Percentiles rank a stretch among this genome's conserved stretches.
phyloP scores from a whole-genome alignment of 2,329 filamentous ascomycete species.

The Botrytis squamosa region DNA sequence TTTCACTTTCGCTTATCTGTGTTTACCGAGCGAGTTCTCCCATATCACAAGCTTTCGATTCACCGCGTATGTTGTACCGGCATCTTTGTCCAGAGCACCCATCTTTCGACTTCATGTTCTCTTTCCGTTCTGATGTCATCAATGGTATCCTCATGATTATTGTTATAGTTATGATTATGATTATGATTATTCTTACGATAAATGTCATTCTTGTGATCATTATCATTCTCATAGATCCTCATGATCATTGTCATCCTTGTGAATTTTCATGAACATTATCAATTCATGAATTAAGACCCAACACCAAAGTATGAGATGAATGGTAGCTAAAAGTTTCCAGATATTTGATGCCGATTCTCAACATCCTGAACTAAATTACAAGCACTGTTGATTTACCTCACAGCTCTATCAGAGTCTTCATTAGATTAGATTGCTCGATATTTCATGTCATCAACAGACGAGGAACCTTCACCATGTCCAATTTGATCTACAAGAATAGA shows the following conservation, averaged over 20 bases:
- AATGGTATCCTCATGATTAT: neutral
- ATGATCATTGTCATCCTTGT: no score
- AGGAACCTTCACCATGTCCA: neutral
- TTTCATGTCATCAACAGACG: neutral
- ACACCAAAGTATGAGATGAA: neutral
- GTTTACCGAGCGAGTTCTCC: neutral
- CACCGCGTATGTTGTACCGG: neutral
- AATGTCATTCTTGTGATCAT: no score
- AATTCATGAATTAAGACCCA: neutral
- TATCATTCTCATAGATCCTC: no score
- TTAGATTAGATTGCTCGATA: neutral
- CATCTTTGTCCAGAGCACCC: neutral
- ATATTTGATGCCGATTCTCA: neutral
- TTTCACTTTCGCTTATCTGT: neutral
- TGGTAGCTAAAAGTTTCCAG: accelerated
- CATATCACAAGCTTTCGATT: neutral
- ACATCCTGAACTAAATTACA: neutral
- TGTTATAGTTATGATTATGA: neutral
- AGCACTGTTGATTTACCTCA: neutral
- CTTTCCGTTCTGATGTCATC: neutral
- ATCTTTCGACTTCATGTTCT: neutral
- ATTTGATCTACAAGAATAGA: accelerated
- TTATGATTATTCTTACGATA: neutral
- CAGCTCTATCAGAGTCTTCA: neutral
- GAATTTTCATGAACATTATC: neutral